Conservation (phyloP, 768 basidiomycete genomes). For the Chiua virens region DNA sequence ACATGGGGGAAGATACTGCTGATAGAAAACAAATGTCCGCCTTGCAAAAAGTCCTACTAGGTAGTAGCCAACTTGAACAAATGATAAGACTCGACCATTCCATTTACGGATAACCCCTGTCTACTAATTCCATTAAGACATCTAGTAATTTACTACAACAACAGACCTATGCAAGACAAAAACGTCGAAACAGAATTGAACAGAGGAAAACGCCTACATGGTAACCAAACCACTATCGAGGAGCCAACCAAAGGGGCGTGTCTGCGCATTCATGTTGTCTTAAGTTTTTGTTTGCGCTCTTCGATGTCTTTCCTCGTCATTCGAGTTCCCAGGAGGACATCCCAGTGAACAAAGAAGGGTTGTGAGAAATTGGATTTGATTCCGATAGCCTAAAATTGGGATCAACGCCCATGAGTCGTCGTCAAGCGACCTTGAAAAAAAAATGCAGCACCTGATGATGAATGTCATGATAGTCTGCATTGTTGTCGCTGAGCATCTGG, state of each 20-base stretch:
- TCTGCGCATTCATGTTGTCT: constrained; percentile 16
- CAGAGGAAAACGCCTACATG: background rate
- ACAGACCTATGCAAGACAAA: constrained; percentile 2
- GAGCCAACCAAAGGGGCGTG: background rate
- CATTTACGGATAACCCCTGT: constrained; percentile 3
- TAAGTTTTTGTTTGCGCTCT: constrained; percentile 42
- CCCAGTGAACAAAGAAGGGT: constrained; percentile 97
- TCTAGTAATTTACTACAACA: constrained; percentile 23
- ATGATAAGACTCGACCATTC: constrained; percentile 1
- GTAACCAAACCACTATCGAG: background rate
- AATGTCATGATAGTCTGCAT: constrained; percentile 97
- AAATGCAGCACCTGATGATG: constrained; percentile 76
- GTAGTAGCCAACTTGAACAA: background rate
- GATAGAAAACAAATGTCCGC: background rate
- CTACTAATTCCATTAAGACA: constrained; percentile 9
- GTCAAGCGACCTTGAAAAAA: background rate
- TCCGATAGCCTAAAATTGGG: constrained; percentile 47
- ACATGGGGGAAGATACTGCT: constrained; percentile 17
- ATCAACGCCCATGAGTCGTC: background rate
- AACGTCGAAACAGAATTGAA: background rate
- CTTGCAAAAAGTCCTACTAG: background rate
- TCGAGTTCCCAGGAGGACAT: constrained; percentile 77
- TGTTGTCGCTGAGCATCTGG: constrained; percentile 83
- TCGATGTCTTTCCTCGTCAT: constrained; percentile 73
- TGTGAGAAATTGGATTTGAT: constrained; percentile 96